These are phyloP conservation scores for Samsoniella hepiali DNA, from an alignment of 2,329 filamentous ascomycete genomes.

Conservation along the genomic window DNA sequence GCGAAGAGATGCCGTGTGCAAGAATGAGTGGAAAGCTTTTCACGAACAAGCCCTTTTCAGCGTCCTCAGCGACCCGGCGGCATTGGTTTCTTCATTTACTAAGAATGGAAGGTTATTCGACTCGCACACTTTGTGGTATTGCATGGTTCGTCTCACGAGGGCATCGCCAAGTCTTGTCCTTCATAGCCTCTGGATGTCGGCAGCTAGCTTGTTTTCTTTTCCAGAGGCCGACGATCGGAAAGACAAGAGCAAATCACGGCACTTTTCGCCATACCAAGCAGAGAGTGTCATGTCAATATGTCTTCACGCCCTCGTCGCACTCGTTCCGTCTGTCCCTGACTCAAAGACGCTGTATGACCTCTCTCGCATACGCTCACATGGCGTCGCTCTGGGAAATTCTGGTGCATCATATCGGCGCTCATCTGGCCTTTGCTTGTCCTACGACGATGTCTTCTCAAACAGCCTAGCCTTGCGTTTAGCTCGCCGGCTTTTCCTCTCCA, in stretches of 20 bases:
- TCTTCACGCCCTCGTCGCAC: constrained; percentile 59
- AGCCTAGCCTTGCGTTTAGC: constrained; percentile 58
- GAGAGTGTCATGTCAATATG: constrained; percentile 57
- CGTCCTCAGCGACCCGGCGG: constrained; percentile 56
- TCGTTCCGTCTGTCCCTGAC: constrained; percentile 49
- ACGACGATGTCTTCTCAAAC: constrained; percentile 61
- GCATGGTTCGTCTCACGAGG: constrained; percentile 57
- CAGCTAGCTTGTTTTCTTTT: constrained; percentile 55
- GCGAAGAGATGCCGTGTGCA: constrained; percentile 18
- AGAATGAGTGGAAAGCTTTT: constrained; percentile 56
- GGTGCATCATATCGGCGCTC: constrained; percentile 46
- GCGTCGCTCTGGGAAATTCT: constrained; percentile 46
- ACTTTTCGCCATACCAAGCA: constrained; percentile 41
- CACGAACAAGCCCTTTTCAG: constrained; percentile 63
- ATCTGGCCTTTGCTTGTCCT: constrained; percentile 52
- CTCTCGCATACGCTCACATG: constrained; percentile 57
- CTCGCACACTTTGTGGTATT: constrained; percentile 61
- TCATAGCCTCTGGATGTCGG: constrained; percentile 62
- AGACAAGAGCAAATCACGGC: background rate
- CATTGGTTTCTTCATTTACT: constrained; percentile 56
- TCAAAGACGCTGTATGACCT: constrained; percentile 53
- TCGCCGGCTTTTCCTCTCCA: constrained; percentile 55
- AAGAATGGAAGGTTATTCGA: constrained; percentile 51
- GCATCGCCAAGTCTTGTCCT: constrained; percentile 57
- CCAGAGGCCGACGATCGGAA: constrained; percentile 35